Percentiles rank a stretch among this genome's conserved stretches.
These are phyloP conservation scores for Microdochium nivale DNA, from an alignment of 2,329 filamentous ascomycete species.

Conservation along the genomic window DNA sequence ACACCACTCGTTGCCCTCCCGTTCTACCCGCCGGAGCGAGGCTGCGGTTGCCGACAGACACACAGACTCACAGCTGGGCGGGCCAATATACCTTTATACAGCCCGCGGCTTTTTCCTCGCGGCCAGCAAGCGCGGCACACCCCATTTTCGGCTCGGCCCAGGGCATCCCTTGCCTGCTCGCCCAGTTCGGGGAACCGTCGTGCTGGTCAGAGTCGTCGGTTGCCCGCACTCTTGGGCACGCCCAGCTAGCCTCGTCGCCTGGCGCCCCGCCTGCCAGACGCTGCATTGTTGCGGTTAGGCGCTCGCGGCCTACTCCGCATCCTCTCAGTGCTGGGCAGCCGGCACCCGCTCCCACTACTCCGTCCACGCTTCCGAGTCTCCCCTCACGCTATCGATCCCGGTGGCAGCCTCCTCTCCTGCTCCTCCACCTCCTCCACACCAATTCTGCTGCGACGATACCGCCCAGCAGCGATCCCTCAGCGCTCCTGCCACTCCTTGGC, in stretches of 20 bases:
- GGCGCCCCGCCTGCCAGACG: background rate
- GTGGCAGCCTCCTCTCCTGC: background rate
- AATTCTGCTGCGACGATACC: background rate
- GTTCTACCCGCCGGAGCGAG: background rate
- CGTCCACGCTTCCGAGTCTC: background rate
- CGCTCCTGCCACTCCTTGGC: background rate
- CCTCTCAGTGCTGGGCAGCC: background rate
- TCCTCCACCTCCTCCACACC: background rate
- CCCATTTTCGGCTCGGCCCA: background rate
- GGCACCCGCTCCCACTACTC: background rate
- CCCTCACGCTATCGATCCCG: background rate
- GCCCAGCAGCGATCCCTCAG: background rate
- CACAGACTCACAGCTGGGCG: too few relatives aligned
- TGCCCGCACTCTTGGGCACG: background rate
- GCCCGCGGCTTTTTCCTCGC: too few relatives aligned
- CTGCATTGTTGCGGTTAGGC: background rate
- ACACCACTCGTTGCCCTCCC: background rate
- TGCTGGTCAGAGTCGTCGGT: background rate
- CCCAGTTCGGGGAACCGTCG: background rate
- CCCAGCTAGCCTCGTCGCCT: background rate
- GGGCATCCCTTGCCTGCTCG: background rate
- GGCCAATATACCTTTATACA: too few relatives aligned
- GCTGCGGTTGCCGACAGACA: background rate
- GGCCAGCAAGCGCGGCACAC: too few relatives aligned
- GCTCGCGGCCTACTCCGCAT: background rate